These are phyloP conservation scores for Nemania sp. DNA, from an alignment of 2,329 filamentous ascomycete species.

Conservation along the genomic window DNA sequence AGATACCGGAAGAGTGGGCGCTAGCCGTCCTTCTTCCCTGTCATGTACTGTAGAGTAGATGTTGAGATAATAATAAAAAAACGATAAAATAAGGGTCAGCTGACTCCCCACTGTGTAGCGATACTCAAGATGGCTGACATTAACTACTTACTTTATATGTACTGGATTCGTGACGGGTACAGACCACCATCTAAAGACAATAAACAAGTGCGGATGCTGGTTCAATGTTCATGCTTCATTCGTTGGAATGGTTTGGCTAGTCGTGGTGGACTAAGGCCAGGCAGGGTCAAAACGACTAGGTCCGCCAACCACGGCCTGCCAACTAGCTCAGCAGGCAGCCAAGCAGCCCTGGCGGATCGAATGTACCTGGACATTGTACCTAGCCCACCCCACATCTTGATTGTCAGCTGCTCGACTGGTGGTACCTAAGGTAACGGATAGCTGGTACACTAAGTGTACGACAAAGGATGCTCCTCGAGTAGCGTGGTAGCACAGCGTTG, in stretches of 20 bases:
- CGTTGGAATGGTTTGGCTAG: no score
- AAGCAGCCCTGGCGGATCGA: background rate
- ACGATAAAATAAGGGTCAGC: no score
- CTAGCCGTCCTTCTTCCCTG: background rate
- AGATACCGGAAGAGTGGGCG: background rate
- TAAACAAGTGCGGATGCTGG: no score
- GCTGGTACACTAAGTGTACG: no score
- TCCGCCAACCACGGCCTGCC: constrained; percentile 21
- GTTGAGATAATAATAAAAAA: background rate
- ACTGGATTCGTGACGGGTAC: no score
- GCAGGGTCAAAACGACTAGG: background rate
- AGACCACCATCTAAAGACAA: no score
- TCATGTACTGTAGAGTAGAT: background rate
- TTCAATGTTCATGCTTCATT: no score
- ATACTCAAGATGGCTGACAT: no score
- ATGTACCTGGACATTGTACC: background rate
- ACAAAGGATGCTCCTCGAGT: background rate
- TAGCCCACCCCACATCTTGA: background rate
- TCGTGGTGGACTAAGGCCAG: no score
- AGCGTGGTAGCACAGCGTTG: no score
- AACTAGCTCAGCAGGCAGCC: constrained; percentile 13
- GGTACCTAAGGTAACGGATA: background rate
- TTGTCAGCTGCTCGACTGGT: constrained; percentile 8
- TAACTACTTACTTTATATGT: no score
- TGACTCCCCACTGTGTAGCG: no score